A percentile compares a stretch with the other conserved stretches of the same genome.
Conservation (phyloP, 2,329 filamentous ascomycete genomes). For the Sporothrix inflata region DNA sequence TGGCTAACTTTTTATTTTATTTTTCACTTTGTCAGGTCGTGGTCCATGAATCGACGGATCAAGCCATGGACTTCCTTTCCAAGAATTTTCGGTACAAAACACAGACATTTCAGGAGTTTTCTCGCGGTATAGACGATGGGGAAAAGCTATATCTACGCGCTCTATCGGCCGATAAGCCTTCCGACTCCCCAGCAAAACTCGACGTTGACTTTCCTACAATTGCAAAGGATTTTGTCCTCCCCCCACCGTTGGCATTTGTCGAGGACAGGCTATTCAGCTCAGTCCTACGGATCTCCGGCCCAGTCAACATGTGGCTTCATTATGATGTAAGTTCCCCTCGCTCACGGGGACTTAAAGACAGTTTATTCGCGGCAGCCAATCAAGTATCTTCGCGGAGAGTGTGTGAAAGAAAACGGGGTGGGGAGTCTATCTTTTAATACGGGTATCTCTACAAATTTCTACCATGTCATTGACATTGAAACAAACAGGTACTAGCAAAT, state of each 20-base stretch:
- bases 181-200: constrained; percentile 70
- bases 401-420: background rate
- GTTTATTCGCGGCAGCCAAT: background rate
- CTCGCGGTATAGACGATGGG: constrained; percentile 62
- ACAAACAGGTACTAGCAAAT: constrained; percentile 76
- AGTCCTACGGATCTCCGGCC: constrained; percentile 76
- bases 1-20: background rate
- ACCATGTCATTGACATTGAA: constrained; percentile 1
- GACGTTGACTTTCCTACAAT: constrained; percentile 71
- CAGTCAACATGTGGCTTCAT: constrained; percentile 86
- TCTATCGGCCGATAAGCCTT: constrained; percentile 69
- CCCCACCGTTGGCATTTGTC: constrained; percentile 62
- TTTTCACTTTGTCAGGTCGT: constrained; percentile 56
- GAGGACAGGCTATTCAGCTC: constrained; percentile 72
- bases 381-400: constrained; percentile 14
- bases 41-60: constrained; percentile 68
- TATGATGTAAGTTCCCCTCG: constrained; percentile 66
- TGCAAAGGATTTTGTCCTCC: constrained; percentile 70
- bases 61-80: constrained; percentile 75
- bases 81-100: constrained; percentile 83
- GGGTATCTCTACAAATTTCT: background rate
- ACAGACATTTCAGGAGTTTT: constrained; percentile 67
- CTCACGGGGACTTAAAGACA: background rate
- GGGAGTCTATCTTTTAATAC: background rate
- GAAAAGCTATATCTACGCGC: constrained; percentile 76